A percentile compares a stretch with the other conserved stretches of the same genome.
phyloP scores from a whole-genome alignment of 345 rosid species.

The Syzygium aromaticum region DNA sequence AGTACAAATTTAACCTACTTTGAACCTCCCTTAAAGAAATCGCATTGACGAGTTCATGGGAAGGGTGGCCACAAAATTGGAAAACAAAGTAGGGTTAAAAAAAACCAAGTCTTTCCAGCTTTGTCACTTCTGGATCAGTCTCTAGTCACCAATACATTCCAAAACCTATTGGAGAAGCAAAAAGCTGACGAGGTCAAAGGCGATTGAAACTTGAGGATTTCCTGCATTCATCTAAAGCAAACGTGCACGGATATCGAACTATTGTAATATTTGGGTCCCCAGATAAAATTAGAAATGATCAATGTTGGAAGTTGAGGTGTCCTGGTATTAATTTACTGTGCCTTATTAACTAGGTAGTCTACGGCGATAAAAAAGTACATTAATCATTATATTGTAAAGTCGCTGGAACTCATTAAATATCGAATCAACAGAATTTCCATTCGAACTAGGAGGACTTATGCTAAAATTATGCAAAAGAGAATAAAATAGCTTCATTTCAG shows the following conservation, averaged over 20 bases:
- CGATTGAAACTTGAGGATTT: not conserved
- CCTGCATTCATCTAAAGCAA: not conserved
- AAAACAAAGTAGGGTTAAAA: not conserved
- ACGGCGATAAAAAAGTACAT: not conserved
- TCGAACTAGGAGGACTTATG: not conserved
- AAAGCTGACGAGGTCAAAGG: not conserved
- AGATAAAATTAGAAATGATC: no score
- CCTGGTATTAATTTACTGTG: not conserved
- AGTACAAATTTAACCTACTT: not conserved
- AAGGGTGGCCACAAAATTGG: not conserved
- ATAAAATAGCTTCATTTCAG: not conserved
- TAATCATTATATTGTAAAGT: not conserved
- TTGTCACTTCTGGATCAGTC: not conserved
- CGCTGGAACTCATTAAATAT: not conserved
- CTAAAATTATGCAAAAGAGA: not conserved
- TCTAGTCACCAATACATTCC: not conserved
- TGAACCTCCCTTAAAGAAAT: not conserved
- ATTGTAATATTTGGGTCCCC: no score
- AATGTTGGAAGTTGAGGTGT: not conserved
- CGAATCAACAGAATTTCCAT: not conserved
- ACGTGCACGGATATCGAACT: not conserved
- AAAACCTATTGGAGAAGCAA: not conserved
- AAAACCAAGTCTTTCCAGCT: not conserved
- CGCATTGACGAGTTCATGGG: not conserved
- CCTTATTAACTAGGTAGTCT: not conserved